phyloP scores from a whole-genome alignment of 768 basidiomycete genomes.

The Boletus rubropictus region DNA sequence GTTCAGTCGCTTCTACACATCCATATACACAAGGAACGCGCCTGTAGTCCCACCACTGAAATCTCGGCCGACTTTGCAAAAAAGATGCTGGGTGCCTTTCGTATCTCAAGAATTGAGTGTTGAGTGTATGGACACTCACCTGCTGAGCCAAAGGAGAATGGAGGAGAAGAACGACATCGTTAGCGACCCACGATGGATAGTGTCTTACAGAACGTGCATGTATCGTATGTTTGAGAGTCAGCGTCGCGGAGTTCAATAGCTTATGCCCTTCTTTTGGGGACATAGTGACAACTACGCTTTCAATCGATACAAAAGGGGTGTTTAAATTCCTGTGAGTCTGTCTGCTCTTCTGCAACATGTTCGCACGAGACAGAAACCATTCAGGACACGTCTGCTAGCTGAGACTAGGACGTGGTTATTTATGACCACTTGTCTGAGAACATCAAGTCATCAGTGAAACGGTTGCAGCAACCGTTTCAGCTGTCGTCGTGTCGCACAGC shows the following conservation, averaged over 20 bases:
- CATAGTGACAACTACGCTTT: too few species aligned
- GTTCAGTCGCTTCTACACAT: background rate
- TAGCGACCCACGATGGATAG: background rate
- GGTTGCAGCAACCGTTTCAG: too few species aligned
- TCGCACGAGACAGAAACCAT: background rate
- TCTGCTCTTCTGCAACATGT: too few species aligned
- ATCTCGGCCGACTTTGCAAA: slow-evolving; percentile 86
- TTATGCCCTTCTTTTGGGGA: too few species aligned
- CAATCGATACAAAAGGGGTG: too few species aligned
- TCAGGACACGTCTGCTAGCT: background rate
- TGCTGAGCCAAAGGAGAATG: slow-evolving; percentile 53
- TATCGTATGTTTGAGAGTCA: slow-evolving; percentile 1
- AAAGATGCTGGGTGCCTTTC: slow-evolving; percentile 51
- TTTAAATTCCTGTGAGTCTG: too few species aligned
- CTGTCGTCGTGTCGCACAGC: background rate
- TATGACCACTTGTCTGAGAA: too few species aligned
- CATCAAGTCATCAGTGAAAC: too few species aligned
- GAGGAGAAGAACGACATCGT: slow-evolving; percentile 48
- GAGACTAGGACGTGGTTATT: too few species aligned
- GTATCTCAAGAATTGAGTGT: background rate
- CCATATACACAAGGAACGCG: slow-evolving; percentile 19
- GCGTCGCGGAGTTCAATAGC: slow-evolving; percentile 17
- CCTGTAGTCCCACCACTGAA: slow-evolving; percentile 88
- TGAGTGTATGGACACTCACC: slow-evolving; percentile 27
- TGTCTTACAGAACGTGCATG: background rate